Conservation (phyloP, 306 rosid genomes). For the Quercus bicolor region DNA sequence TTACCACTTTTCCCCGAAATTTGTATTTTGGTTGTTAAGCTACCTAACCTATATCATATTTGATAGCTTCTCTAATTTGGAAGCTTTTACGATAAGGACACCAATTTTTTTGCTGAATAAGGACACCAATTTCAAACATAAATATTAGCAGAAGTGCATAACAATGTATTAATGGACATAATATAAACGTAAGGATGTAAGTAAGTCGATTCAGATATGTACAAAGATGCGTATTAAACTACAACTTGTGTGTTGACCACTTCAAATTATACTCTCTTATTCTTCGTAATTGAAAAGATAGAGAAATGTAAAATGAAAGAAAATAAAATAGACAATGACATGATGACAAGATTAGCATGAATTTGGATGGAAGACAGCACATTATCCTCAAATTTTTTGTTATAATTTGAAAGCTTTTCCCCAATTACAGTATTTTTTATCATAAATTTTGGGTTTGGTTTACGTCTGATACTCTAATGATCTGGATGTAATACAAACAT, state of each 20-base stretch:
- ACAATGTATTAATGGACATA: no score
- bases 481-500: no score
- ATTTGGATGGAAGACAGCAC: background rate
- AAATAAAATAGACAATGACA: background rate
- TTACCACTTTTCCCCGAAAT: background rate
- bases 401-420: background rate
- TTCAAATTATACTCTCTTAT: background rate
- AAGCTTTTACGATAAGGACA: background rate
- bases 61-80: background rate
- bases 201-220: background rate
- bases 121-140: background rate
- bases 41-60: background rate
- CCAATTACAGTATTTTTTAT: background rate
- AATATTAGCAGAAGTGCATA: background rate
- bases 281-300: background rate
- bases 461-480: no score
- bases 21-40: background rate
- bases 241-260: background rate
- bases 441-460: no score
- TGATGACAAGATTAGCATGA: background rate
- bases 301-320: background rate
- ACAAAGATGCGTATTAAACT: background rate
- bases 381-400: background rate
- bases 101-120: background rate
- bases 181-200: no score